These are phyloP conservation scores for Vigna reflexopilosa DNA, from an alignment of 306 rosid genomes.

Conservation along the genomic window DNA sequence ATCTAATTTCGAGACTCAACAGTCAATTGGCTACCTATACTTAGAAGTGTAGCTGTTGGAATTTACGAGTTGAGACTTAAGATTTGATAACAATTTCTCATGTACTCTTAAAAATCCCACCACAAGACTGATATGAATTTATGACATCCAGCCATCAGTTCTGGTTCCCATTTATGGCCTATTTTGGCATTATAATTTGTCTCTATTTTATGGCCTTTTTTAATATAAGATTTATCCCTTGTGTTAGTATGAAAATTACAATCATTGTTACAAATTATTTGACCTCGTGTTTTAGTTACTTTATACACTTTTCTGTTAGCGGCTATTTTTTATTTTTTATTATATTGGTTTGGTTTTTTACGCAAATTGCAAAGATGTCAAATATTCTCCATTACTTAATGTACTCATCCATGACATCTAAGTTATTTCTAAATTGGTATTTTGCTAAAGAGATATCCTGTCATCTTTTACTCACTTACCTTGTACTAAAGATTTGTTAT, in stretches of 20 bases:
- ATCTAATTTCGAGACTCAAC: no score
- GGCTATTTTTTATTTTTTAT: not conserved
- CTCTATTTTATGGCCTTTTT: not conserved
- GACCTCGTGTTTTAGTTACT: not conserved
- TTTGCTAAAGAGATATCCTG: not conserved
- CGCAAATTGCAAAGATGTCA: no score
- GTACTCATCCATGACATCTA: not conserved
- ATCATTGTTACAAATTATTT: not conserved
- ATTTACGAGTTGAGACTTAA: not conserved
- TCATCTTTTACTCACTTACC: slow-evolving; percentile 21
- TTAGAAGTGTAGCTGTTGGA: not conserved
- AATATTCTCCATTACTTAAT: not conserved
- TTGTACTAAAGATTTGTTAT: slow-evolving; percentile 13
- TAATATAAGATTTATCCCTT: not conserved
- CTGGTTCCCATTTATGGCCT: slow-evolving; percentile 11
- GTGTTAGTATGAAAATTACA: slow-evolving; percentile 21
- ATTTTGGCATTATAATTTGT: slow-evolving; percentile 5
- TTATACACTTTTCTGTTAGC: not conserved
- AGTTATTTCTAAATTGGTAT: slow-evolving; percentile 5
- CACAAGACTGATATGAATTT: not conserved
- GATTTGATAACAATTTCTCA: not conserved
- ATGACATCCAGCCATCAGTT: no score
- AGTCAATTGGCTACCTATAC: not conserved
- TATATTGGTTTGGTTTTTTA: not conserved
- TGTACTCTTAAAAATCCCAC: slow-evolving; percentile 1